Evolutionary conservation across 2,329 filamentous ascomycete species (phyloP), one percentile per base, ranked within the genome.

Genomic region (Microdochium paspali): DNA sequence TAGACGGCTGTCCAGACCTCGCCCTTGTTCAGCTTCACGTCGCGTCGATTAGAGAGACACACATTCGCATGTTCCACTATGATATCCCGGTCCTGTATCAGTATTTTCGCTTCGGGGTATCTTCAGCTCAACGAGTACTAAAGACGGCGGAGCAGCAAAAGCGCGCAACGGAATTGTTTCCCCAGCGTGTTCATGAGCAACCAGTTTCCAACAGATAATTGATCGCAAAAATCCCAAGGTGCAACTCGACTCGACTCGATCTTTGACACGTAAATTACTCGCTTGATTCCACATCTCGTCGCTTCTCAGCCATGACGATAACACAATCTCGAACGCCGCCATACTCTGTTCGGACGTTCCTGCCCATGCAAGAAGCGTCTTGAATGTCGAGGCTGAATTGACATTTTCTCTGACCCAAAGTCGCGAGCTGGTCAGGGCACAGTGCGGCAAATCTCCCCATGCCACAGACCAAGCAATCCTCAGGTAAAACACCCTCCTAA

Each of bases 141-240:
- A 35, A 40, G 35, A 40, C 35, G 35, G 35, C 35, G 18, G 18
- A 30, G 39, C 49, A 50, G 49, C 49, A 51, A 44, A 46, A 46
- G 48, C 48, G 46, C 20, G 20, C 54, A 52, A 57, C 57, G 57
- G 56, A 54, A 57, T 47, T 55, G 58, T 57, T n/a, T 59, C 58
- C 58, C 56, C 53, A 40, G 35, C 35, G 35, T 40, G 35, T 9
- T 40, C 13, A 40, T 20, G 35, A 20, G 23, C 35, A 40, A 40
- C 35, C 35, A 40, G 35, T 40, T 40, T 64, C 58, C 61, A 61
- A 62, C 61, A 62, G 57, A 54, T 63, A 64, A 63, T 63, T 63
- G 57, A 64, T 63, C 61, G 61, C 60, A 61, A n/a, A n/a, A 63
- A 63, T 62, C 61, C 60, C 58, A 58, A 59, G 60, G 61, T 63